Percentiles rank a stretch among this genome's conserved stretches.
phyloP scores from a whole-genome alignment of 1,284 basidiomycete genomes.

The Leccinum pallidistipes region DNA sequence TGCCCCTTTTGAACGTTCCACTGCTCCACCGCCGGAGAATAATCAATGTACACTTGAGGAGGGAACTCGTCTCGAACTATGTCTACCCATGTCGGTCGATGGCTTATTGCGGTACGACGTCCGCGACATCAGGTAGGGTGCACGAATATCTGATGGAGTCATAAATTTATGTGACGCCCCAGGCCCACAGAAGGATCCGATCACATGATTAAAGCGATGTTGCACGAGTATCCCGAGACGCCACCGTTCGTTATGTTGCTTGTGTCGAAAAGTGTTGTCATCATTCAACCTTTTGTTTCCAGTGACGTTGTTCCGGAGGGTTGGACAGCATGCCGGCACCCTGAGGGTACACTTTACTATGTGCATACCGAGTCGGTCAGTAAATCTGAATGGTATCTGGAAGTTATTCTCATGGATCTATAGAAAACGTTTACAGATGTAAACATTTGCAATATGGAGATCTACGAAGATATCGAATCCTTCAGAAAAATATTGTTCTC shows the following conservation, averaged over 20 bases:
- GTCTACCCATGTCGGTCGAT: slow-evolving; percentile 14
- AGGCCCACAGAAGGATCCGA: slow-evolving; percentile 8
- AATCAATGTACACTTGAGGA: slow-evolving; percentile 4
- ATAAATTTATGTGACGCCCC: slow-evolving; percentile 2
- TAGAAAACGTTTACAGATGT: slow-evolving; percentile 36
- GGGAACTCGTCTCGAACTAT: not conserved
- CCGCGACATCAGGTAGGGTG: slow-evolving; percentile 15
- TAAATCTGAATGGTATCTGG: slow-evolving; percentile 1
- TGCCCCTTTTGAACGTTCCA: not conserved
- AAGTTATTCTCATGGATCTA: not conserved
- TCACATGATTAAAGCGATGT: slow-evolving; percentile 19
- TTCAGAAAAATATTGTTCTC: slow-evolving; percentile 17
- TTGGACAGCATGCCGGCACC: slow-evolving; percentile 27
- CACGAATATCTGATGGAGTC: not conserved
- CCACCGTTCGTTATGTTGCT: slow-evolving; percentile 18
- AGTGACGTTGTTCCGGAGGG: slow-evolving; percentile 23
- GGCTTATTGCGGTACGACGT: slow-evolving; percentile 17
- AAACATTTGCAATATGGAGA: slow-evolving; percentile 16
- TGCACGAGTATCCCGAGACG: slow-evolving; percentile 15
- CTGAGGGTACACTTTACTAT: slow-evolving; percentile 33
- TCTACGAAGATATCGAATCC: slow-evolving; percentile 25
- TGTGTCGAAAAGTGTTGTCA: not conserved
- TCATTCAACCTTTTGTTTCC: not conserved
- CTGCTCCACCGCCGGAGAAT: not conserved
- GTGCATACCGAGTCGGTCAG: slow-evolving; percentile 30